phyloP scores from a whole-genome alignment of 2,329 filamentous ascomycete species.

The Sarocladium oryzae region DNA sequence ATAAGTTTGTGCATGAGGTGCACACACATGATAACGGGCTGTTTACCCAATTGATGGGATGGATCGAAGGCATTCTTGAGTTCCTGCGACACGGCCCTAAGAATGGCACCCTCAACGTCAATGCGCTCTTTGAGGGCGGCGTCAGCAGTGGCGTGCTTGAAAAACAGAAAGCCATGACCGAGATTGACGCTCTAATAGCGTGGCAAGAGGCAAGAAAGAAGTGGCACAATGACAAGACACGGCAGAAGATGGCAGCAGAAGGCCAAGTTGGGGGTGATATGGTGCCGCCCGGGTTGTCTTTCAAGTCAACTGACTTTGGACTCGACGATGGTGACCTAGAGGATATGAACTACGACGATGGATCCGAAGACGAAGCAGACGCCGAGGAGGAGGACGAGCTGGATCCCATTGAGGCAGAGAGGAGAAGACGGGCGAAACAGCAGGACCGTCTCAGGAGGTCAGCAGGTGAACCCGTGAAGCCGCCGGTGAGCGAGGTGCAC shows the following conservation, averaged over 20 bases:
- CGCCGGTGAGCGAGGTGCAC: slow-evolving; percentile 68
- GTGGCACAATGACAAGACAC: slow-evolving; percentile 96
- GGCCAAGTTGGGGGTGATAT: slow-evolving; percentile 41
- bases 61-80: slow-evolving; percentile 92
- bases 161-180: slow-evolving; percentile 62
- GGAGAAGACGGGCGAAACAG: slow-evolving; percentile 66
- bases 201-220: slow-evolving; percentile 97
- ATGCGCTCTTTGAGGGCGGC: slow-evolving; percentile 81
- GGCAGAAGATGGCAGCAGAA: slow-evolving; percentile 97
- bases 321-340: slow-evolving; percentile 80
- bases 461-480: slow-evolving; percentile 80
- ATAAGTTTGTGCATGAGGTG: slow-evolving; percentile 98
- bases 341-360: slow-evolving; percentile 76
- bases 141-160: slow-evolving; percentile 62
- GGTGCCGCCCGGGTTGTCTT: slow-evolving; percentile 49
- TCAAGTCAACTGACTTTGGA: slow-evolving; percentile 83
- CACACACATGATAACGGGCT: slow-evolving; percentile 95
- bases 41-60: slow-evolving; percentile 93
- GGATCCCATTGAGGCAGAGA: slow-evolving; percentile 83
- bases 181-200: slow-evolving; percentile 79
- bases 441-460: slow-evolving; percentile 74
- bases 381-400: slow-evolving; percentile 71
- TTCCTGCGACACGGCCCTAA: slow-evolving; percentile 83
- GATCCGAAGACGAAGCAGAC: slow-evolving; percentile 53
- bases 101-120: slow-evolving; percentile 87